Percentiles rank a stretch among this genome's conserved stretches.
Conservation (phyloP, 2,329 filamentous ascomycete species). For the Fusarium sp. region DNA sequence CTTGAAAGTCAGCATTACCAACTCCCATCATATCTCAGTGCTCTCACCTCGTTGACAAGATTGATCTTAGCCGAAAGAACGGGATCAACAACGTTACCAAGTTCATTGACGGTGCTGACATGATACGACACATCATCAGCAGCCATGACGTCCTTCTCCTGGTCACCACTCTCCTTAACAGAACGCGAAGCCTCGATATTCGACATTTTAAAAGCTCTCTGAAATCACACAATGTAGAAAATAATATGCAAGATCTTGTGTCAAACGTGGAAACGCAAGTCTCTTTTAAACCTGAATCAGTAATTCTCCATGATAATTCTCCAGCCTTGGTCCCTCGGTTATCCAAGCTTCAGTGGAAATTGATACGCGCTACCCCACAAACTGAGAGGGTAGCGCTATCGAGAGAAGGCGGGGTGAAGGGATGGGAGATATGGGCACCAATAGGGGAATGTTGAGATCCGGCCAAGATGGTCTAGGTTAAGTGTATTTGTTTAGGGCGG, state of each 20-base stretch:
- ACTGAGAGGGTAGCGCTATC: background rate
- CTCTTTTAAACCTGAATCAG: background rate
- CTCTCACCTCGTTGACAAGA: background rate
- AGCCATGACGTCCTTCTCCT: background rate
- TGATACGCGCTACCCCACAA: background rate
- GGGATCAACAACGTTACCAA: background rate
- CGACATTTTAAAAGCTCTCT: background rate
- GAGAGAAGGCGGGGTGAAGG: background rate
- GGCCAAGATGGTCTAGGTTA: background rate
- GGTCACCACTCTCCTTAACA: background rate
- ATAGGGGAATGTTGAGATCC: background rate
- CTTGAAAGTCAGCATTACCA: background rate
- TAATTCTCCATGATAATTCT: background rate
- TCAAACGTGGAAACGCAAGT: background rate
- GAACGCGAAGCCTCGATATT: background rate
- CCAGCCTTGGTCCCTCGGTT: background rate
- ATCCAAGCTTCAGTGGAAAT: background rate
- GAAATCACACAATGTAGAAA: background rate
- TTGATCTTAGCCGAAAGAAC: background rate
- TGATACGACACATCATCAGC: background rate
- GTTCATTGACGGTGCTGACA: background rate
- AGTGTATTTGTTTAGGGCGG: background rate
- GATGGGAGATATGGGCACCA: background rate
- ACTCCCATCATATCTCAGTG: fast-evolving
- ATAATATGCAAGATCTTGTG: background rate